Base-by-base conservation (phyloP, 225 moss, liverwort and hornwort genomes). In the Ulota crispa region DNA sequence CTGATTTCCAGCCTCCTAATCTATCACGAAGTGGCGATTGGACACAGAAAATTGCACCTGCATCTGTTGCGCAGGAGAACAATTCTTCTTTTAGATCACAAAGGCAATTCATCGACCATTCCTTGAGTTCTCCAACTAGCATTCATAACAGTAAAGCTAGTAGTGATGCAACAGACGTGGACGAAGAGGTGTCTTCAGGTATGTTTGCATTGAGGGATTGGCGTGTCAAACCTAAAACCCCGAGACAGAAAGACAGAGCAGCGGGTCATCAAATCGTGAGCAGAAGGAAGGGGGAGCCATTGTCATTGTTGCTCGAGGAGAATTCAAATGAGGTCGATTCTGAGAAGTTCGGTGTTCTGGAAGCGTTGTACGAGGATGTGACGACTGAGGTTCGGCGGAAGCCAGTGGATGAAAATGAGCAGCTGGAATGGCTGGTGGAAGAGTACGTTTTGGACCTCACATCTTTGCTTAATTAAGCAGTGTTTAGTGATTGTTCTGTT, bases 361-460 rank as follows among this genome's bases (percentile, higher is more conserved):
- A 68, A 74, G 66, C 70, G 19, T 79, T 89, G 80, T 81, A 85
- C 24, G 82, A 82, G 76, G 95, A 95, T 43, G 82, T 91, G 47
- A 84, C 78, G 57, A 45, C 77, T 64, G 81, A 79, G 78, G 83
- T 79, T 54, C 69, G 31, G 47, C 84, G 87, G 75, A 81, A 79
- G 61, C 60, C 93, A 32, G 80, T 97, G 45, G 87, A 92, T 39
- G 97, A 97, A 83, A 76, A 57, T 23, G 93, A 95, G 83, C 95
- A 95, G 80, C 83, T 97, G 66, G 87, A 92, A 78, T 97, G 97
- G 97, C 93, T 97, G 55, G 92, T 92, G 37, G 83, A 92, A 82
- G 89, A 97, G 97, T 97, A 85, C 26, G 89, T 71, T 77, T 54
- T 8, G 47, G 42, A 77, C 78, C 64, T 78, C 45, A 47, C 56